Base-by-base conservation (phyloP, 257 asterid species). In the Solanum megistacrolobum region DNA sequence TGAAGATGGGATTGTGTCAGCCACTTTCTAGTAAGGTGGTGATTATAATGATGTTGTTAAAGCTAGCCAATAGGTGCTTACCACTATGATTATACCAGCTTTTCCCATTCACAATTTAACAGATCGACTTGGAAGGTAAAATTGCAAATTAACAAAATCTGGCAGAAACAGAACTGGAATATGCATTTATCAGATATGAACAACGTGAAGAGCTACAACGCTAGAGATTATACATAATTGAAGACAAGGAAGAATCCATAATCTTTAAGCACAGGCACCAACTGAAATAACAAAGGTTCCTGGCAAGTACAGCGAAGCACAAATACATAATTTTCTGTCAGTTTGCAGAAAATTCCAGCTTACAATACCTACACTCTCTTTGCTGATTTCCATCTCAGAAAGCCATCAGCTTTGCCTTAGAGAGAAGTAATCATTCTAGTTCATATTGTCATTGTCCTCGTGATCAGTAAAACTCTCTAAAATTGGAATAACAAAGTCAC, bases 401-500 rank as follows among this genome's bases (percentile, higher is more conserved):
- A 78, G 76, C 86, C 62, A 16, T 34, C 65, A 73, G 86, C 83
- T 83, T 74, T 38, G 29, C 27, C 82, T 76, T 60, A 48, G 83
- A 39, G 83, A 79, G 20, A 7, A 84, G 79, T 39, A 91, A 87
- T 65, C 86, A 23, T 34, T 31, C 58, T 75, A 78, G n/a, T 29
- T 32, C 23, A 83, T 38, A 74, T 73, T 11, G 65, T 52, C 52
- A 38, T 85, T 75, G 25, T 31, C 79, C 29, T 69, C 85, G 4
- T 76, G 62, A 23, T 74, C 83, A 29, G 89, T 87, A 86, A 66
- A 87, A 25, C 90, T 89, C 91, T 91, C 93, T 87, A 95, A 84
- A 83, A 93, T 89, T 23, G 92, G 94, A 87, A 94, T 68, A 25
- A 92, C 94, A 92, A 96, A 95, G 90, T 89, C 96, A 38, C 95